These are phyloP conservation scores for Sesbania bispinosa DNA, from an alignment of 306 rosid genomes.

Conservation along the genomic window DNA sequence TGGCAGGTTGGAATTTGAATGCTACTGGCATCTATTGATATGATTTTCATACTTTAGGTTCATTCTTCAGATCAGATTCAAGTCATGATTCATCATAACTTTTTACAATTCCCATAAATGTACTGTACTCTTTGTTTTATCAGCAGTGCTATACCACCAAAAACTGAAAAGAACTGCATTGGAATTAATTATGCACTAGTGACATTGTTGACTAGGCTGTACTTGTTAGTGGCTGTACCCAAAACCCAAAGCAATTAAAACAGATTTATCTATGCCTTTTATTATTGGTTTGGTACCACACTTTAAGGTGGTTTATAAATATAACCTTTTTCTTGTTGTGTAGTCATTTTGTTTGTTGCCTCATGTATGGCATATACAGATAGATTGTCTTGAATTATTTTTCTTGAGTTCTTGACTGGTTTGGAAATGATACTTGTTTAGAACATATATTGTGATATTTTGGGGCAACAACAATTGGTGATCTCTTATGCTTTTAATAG, in stretches of 20 bases:
- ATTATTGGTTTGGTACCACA: not conserved
- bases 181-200: not conserved
- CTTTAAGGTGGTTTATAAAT: not conserved
- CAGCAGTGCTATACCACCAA: not conserved
- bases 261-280: not conserved
- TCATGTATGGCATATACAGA: conserved; percentile 11
- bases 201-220: conserved; percentile 15
- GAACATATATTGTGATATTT: not conserved
- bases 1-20: conserved; percentile 41
- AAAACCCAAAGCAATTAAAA: not conserved
- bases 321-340: not conserved
- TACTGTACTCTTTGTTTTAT: not conserved
- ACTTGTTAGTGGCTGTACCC: not conserved
- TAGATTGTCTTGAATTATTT: not conserved
- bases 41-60: conserved; percentile 1
- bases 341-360: conserved; percentile 1
- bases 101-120: not conserved
- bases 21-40: conserved; percentile 12
- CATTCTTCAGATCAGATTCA: not conserved
- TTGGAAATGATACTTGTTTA: conserved; percentile 15
- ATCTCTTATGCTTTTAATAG: not conserved
- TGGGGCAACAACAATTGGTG: not conserved
- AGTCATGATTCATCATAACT: not conserved
- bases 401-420: not conserved
- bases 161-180: not conserved